Base-by-base conservation (phyloP, 2,329 filamentous ascomycete genomes). In the Tolypocladium album region DNA sequence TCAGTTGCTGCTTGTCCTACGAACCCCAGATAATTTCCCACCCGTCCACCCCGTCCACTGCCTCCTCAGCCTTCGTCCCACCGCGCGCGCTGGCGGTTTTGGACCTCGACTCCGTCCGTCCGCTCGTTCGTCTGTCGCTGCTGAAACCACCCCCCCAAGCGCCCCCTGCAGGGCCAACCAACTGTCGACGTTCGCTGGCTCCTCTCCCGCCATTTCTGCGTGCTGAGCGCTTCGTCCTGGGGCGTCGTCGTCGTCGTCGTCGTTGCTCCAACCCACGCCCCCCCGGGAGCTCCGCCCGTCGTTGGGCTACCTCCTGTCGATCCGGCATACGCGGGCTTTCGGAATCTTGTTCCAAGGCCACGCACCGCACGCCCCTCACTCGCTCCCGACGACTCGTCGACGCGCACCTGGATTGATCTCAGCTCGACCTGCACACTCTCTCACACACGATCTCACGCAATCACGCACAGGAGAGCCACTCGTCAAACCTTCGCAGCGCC, bases 51-150 rank as follows among this genome's bases (percentile, higher is more conserved):
- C 60, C 57, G 59, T 50, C 59, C 60, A 60, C 61, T 61, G 60
- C 63, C 64, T 63, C 66, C 64, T 67, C 67, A 68, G 67, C 67
- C 70, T 63, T 66, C 66, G 71, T 72, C 61, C 61, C 61, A 63
- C 63, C 56, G 61, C 58, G 56, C 59, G 52, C 60, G 60, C 31
- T 53, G 50, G 31, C 47, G 12, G 27, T 60, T 60, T 60, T 59
- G 60, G 58, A 61, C 61, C 62, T 55, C 61, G 53, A 42, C 50
- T 60, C 20, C 42, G 27, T 52, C 15, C 58, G n/a, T n/a, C n/a
- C n/a, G 53, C 42, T 60, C 59, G 59, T 61, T 58, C 57, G 56
- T 57, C 61, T 60, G 53, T 57, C 56, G 42, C 57, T 61, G 53
- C 60, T 61, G 60, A 58, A 63, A 56, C 62, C 57, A 52, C 60